phyloP scores from a whole-genome alignment of 495 filamentous ascomycete genomes.

The Penicillium coprophilum region DNA sequence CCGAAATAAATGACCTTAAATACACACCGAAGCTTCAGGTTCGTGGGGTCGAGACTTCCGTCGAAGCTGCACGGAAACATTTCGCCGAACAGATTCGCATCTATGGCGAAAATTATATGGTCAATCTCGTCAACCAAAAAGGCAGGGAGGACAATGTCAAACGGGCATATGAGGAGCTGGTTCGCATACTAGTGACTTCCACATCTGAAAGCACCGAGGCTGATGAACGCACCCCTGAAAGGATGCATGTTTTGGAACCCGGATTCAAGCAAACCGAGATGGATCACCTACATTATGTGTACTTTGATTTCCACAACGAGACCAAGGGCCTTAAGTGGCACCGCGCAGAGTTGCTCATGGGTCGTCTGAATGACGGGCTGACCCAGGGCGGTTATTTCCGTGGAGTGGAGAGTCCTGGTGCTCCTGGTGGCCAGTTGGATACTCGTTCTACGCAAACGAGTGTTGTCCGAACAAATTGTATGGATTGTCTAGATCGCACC shows the following conservation, averaged over 20 bases:
- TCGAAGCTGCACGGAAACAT: constrained; percentile 75
- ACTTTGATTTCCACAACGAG: constrained; percentile 98
- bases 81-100: constrained; percentile 88
- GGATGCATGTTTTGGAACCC: constrained; percentile 75
- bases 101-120: constrained; percentile 94
- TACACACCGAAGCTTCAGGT: constrained; percentile 89
- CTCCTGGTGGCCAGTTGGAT: constrained; percentile 66
- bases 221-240: constrained; percentile 64
- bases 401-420: constrained; percentile 78
- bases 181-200: constrained; percentile 68
- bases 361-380: constrained; percentile 71
- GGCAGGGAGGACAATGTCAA: constrained; percentile 87
- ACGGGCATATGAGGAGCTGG: constrained; percentile 85
- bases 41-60: constrained; percentile 77
- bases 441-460: constrained; percentile 75
- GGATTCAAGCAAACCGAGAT: constrained; percentile 57
- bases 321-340: constrained; percentile 94
- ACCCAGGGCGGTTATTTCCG: constrained; percentile 85
- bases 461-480: constrained; percentile 95
- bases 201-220: constrained; percentile 61
- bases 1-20: constrained; percentile 85
- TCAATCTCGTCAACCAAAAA: constrained; percentile 94
- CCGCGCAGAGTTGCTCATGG: constrained; percentile 79
- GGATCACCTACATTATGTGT: constrained; percentile 88
- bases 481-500: constrained; percentile 98